A percentile compares a stretch with the other conserved stretches of the same genome.
phyloP scores from a whole-genome alignment of 352 stramenopile genomes.

The Pythium myriotylum region DNA sequence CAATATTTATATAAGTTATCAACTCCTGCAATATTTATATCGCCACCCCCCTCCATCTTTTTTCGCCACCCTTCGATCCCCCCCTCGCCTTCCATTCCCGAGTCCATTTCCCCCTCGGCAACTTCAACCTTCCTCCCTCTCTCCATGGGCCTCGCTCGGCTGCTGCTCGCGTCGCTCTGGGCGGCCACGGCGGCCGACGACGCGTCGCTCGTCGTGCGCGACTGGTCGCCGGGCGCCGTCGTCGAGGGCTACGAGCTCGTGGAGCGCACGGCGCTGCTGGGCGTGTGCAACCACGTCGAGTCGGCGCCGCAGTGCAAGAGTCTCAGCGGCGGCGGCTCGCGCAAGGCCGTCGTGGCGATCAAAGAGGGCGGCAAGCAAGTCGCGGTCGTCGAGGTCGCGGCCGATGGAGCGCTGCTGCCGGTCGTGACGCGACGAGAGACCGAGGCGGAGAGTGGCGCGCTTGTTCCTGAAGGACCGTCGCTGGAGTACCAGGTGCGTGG shows the following conservation, averaged over 20 bases:
- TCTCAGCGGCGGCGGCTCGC: neutral
- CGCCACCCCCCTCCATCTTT: neutral
- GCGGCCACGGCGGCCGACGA: neutral
- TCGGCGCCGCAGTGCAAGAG: neutral
- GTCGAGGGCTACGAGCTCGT: slow-evolving; percentile 77
- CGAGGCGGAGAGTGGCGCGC: neutral
- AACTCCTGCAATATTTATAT: neutral
- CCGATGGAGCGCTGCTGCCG: neutral
- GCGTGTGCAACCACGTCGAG: slow-evolving; percentile 57
- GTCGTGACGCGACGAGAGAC: neutral
- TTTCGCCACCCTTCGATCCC: slow-evolving; percentile 1
- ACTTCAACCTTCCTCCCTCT: too few species aligned
- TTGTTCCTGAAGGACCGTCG: slow-evolving; percentile 47
- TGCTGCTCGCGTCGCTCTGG: neutral
- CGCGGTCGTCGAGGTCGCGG: neutral
- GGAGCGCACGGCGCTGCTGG: slow-evolving; percentile 63
- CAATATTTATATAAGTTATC: slow-evolving; percentile 17
- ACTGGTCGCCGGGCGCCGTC: slow-evolving; percentile 32
- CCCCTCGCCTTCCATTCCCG: slow-evolving; percentile 1
- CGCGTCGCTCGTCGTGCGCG: slow-evolving; percentile 11
- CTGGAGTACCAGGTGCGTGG: slow-evolving; percentile 63
- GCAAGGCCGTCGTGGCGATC: slow-evolving; percentile 6
- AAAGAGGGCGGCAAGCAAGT: slow-evolving; percentile 9
- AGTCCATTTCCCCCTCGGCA: neutral
- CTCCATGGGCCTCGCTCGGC: neutral